Conservation (phyloP, 768 basidiomycete genomes). For the Floccularia luteovirens region DNA sequence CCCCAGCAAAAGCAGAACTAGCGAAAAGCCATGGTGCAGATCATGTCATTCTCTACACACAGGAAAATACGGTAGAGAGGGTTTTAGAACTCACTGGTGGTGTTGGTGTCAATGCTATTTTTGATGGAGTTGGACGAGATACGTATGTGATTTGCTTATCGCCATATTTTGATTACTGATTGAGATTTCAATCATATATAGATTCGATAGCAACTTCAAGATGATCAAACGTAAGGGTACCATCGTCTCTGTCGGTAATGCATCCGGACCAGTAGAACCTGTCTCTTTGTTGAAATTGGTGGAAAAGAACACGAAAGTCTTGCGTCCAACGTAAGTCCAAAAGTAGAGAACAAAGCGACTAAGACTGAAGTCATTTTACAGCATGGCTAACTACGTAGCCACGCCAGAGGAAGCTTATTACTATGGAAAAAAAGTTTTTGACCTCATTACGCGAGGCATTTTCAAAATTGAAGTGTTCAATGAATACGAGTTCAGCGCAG, state of each 20-base stretch:
- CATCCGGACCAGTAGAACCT: conserved; percentile 77
- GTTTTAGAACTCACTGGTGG: conserved; percentile 73
- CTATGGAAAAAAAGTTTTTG: conserved; percentile 63
- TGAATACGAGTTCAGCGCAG: conserved; percentile 79
- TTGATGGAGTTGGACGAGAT: conserved; percentile 96
- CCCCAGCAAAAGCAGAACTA: conserved; percentile 71
- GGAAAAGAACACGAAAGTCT: conserved; percentile 75
- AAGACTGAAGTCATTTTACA: conserved; percentile 17
- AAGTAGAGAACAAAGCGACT: background rate
- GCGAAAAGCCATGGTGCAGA: conserved; percentile 78
- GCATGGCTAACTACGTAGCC: conserved; percentile 62
- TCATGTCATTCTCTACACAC: conserved; percentile 78
- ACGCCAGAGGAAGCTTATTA: conserved; percentile 65
- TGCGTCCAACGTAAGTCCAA: conserved; percentile 62
- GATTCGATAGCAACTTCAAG: conserved; percentile 76
- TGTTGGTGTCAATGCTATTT: conserved; percentile 78
- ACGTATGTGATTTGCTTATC: conserved; percentile 46
- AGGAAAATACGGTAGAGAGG: conserved; percentile 66
- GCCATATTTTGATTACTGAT: background rate
- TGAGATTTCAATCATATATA: conserved; percentile 13
- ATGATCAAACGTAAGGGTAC: conserved; percentile 84
- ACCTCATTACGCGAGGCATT: conserved; percentile 45
- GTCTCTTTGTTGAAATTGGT: conserved; percentile 67
- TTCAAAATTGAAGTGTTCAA: conserved; percentile 64
- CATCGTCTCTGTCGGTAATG: conserved; percentile 86